These are phyloP conservation scores for Paralagenidium karlingii DNA, from an alignment of 352 stramenopile species.

Conservation along the genomic window DNA sequence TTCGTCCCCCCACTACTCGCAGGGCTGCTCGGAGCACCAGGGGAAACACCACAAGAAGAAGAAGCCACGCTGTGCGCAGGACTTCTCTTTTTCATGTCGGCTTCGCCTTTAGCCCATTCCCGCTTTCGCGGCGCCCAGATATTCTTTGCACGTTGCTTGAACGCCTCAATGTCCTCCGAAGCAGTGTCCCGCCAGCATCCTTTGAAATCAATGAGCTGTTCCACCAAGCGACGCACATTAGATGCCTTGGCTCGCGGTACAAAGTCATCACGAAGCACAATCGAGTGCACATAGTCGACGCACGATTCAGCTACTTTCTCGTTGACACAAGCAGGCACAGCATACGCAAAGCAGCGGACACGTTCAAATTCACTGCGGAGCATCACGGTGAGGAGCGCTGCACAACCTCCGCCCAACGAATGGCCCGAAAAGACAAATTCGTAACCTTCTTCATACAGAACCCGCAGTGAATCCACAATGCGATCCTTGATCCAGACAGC, in stretches of 20 bases:
- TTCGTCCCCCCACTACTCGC: constrained; percentile 5
- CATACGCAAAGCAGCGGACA: constrained; percentile 78
- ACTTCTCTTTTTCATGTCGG: constrained; percentile 36
- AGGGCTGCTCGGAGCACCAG: background rate
- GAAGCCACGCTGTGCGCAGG: constrained; percentile 10
- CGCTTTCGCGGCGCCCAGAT: constrained; percentile 72
- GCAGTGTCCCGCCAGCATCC: constrained; percentile 67
- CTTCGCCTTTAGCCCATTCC: constrained; percentile 61
- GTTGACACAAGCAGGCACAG: constrained; percentile 72
- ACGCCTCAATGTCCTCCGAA: constrained; percentile 63
- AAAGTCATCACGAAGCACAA: constrained; percentile 78
- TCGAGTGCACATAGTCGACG: constrained; percentile 64
- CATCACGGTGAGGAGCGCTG: constrained; percentile 67
- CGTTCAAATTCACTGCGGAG: constrained; percentile 76
- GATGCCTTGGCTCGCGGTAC: constrained; percentile 72
- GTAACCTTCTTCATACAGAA: constrained; percentile 65
- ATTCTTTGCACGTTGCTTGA: constrained; percentile 73
- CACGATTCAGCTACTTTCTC: constrained; percentile 69
- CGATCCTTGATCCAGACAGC: constrained; percentile 82
- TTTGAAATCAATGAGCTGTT: constrained; percentile 70
- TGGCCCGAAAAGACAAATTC: constrained; percentile 72
- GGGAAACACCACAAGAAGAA: no score
- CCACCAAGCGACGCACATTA: constrained; percentile 67
- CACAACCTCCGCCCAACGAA: constrained; percentile 67
- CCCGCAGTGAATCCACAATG: constrained; percentile 59